Conservation (phyloP, 495 filamentous ascomycete species). For the Chaetomium tenue region DNA sequence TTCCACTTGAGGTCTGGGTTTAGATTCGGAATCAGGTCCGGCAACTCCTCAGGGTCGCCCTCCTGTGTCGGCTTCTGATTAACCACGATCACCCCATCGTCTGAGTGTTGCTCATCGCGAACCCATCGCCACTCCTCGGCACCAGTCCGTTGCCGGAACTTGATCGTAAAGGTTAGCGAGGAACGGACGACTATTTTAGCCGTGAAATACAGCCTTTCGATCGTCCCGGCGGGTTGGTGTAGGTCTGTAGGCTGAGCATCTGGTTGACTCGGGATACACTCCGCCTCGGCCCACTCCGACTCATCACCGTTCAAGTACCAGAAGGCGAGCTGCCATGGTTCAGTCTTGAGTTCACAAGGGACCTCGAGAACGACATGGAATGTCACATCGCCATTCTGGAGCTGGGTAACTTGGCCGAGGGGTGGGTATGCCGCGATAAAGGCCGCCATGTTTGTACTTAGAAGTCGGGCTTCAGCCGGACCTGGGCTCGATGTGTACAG, state of each 20-base stretch:
- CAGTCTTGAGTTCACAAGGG: slow-evolving; percentile 51
- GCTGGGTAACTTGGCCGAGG: slow-evolving; percentile 64
- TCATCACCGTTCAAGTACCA: slow-evolving; percentile 62
- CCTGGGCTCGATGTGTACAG: not conserved
- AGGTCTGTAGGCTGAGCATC: slow-evolving; percentile 37
- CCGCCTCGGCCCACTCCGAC: slow-evolving; percentile 49
- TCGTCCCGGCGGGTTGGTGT: slow-evolving; percentile 35
- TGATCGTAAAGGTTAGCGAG: slow-evolving; percentile 68
- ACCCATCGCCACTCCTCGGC: slow-evolving; percentile 71
- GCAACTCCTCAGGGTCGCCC: slow-evolving; percentile 45
- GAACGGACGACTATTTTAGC: slow-evolving; percentile 43
- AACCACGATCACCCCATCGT: slow-evolving; percentile 64
- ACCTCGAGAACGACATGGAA: slow-evolving; percentile 75
- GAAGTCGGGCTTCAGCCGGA: too few species aligned
- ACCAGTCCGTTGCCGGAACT: slow-evolving; percentile 56
- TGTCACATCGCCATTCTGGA: slow-evolving; percentile 50
- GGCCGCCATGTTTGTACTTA: slow-evolving; percentile 29
- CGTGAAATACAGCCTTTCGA: slow-evolving; percentile 47
- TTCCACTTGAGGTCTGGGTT: slow-evolving; percentile 58
- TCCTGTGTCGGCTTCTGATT: slow-evolving; percentile 29
- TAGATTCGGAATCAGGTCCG: slow-evolving; percentile 59
- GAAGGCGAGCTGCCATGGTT: slow-evolving; percentile 68
- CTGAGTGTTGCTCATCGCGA: slow-evolving; percentile 57
- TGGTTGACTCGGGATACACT: slow-evolving; percentile 42
- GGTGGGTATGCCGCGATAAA: slow-evolving; percentile 58